A percentile compares a stretch with the other conserved stretches of the same genome.
Evolutionary conservation across 768 basidiomycete species (phyloP).

Genomic region (Rhodosporidiobolus odoratus): DNA sequence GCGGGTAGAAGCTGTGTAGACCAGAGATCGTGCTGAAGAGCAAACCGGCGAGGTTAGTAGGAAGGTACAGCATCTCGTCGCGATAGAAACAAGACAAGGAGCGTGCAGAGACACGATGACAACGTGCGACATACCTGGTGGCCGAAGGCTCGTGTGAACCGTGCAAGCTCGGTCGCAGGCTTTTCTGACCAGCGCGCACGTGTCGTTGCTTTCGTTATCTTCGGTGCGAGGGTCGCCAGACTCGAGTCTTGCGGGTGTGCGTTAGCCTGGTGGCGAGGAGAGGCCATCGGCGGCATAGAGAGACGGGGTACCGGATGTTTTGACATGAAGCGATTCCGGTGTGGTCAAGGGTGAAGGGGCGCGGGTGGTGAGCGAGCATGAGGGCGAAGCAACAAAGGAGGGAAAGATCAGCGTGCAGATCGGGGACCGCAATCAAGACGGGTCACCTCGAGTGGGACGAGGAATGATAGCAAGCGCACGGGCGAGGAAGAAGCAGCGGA

Average conservation of each 20-base stretch:
- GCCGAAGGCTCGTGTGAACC: constrained; percentile 15
- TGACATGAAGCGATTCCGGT: too few species aligned
- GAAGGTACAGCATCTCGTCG: not conserved
- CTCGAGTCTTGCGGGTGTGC: constrained; percentile 14
- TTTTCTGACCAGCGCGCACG: not conserved
- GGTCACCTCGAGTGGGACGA: not conserved
- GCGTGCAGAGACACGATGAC: not conserved
- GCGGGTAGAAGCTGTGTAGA: not conserved
- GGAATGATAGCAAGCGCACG: not conserved
- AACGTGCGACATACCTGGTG: constrained; percentile 23
- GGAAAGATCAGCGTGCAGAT: too few species aligned
- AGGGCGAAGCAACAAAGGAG: not conserved
- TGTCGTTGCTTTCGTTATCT: constrained; percentile 3
- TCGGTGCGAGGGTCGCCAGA: constrained; percentile 25
- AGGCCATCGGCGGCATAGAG: too few species aligned
- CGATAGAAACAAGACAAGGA: not conserved
- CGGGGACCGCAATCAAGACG: too few species aligned
- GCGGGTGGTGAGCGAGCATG: too few species aligned
- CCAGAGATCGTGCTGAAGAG: constrained; percentile 21
- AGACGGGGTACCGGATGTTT: too few species aligned
- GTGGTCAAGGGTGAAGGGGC: not conserved
- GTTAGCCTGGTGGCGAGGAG: not conserved
- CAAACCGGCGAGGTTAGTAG: not conserved
- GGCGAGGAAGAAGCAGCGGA: not conserved
- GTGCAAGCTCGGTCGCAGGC: not conserved